Conservation (phyloP, 1,139 yeast species). For the Kurtzmaniella natalensis region DNA sequence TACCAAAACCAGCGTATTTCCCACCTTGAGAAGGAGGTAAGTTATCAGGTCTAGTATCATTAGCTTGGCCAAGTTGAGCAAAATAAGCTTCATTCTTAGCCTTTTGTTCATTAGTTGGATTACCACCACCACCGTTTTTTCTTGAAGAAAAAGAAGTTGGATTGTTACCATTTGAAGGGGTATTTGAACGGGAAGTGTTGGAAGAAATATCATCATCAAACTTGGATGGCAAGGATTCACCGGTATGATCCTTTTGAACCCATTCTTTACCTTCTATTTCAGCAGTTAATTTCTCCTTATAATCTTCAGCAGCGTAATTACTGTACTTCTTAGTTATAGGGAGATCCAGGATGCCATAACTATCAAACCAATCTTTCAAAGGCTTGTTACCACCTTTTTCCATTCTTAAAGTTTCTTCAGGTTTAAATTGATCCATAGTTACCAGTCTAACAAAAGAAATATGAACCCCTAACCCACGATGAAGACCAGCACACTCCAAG, state of each 20-base stretch:
- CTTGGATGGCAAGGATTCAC: slow-evolving; percentile 37
- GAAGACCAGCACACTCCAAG: slow-evolving; percentile 95
- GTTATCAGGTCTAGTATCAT: slow-evolving; percentile 69
- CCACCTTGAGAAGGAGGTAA: slow-evolving; percentile 95
- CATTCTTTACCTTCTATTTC: slow-evolving; percentile 71
- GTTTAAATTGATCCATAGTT: slow-evolving; percentile 96
- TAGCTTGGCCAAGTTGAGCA: slow-evolving; percentile 69
- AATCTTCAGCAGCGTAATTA: slow-evolving; percentile 90
- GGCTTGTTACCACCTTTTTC: slow-evolving; percentile 90
- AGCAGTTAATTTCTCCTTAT: slow-evolving; percentile 75
- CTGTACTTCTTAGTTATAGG: slow-evolving; percentile 77
- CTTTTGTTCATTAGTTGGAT: slow-evolving; percentile 42
- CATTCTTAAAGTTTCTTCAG: slow-evolving; percentile 86
- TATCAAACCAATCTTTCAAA: slow-evolving; percentile 61
- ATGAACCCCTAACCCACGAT: slow-evolving; percentile 95
- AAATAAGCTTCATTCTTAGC: slow-evolving; percentile 75
- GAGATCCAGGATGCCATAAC: slow-evolving; percentile 61
- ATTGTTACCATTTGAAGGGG: slow-evolving; percentile 19
- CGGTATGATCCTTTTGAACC: slow-evolving; percentile 62
- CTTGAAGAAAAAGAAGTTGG: slow-evolving; percentile 33
- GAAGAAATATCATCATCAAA: slow-evolving; percentile 14
- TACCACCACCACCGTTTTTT: slow-evolving; percentile 34
- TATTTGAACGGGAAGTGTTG: slow-evolving; percentile 9
- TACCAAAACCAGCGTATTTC: slow-evolving; percentile 87
- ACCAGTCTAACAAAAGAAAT: slow-evolving; percentile 94